phyloP scores from a whole-genome alignment of 2,329 filamentous ascomycete species.

The Clarireedia homoeocarpa region DNA sequence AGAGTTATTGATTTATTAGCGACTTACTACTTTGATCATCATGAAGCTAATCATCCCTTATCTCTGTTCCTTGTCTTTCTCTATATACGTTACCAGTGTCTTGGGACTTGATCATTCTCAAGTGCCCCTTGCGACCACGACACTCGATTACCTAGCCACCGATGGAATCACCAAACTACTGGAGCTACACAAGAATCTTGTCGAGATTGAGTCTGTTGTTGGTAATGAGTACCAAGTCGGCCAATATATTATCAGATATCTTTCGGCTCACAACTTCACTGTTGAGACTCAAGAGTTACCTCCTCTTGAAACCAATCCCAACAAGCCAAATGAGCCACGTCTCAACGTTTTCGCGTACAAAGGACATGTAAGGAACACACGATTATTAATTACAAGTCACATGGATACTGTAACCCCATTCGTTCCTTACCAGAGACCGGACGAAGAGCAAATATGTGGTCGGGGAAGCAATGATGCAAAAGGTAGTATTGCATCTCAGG shows the following conservation, averaged over 20 bases:
- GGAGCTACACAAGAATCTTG: not conserved
- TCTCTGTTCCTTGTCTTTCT: not conserved
- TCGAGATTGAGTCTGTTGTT: not conserved
- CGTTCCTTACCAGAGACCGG: slow-evolving; percentile 27
- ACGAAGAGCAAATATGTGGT: slow-evolving; percentile 48
- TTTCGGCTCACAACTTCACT: slow-evolving; percentile 2
- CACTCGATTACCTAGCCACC: not conserved
- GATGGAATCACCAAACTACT: not conserved
- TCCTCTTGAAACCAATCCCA: not conserved
- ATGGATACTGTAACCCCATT: slow-evolving; percentile 53
- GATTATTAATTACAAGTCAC: slow-evolving; percentile 49
- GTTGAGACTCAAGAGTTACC: slow-evolving; percentile 2
- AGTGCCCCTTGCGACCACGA: not conserved
- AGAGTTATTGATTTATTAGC: not conserved
- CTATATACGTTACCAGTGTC: not conserved
- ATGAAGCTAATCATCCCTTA: not conserved
- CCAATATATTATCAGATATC: not conserved
- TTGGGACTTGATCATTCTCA: not conserved
- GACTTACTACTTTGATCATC: not conserved
- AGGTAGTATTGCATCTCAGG: slow-evolving; percentile 61
- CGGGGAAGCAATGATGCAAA: slow-evolving; percentile 67
- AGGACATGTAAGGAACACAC: slow-evolving; percentile 37
- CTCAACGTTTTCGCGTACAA: slow-evolving; percentile 55
- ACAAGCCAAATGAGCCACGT: not conserved
- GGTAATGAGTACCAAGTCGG: not conserved